Base-by-base conservation (phyloP, 352 stramenopile genomes). In the Phytophthora hybrid region DNA sequence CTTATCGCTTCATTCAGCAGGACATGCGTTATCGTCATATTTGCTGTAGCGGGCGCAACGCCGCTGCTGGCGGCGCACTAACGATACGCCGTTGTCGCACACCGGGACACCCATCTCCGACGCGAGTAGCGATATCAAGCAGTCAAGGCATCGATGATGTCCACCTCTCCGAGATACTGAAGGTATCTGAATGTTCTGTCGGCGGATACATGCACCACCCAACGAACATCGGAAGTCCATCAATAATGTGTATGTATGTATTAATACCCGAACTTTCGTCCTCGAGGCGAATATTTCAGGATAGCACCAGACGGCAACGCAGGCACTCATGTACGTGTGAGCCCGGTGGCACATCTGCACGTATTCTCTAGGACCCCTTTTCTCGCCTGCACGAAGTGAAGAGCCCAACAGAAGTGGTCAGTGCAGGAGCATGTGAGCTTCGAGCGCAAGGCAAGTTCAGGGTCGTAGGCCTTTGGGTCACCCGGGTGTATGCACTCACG, bases 131-230 rank as follows among this genome's bases (percentile, higher is more conserved):
- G 14, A 47, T 47, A 47, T 49, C 41, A 49, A 49, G 47, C 47
- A n/a, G 8, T 54, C 47, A 29, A 29, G 26, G 19, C 10, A 16
- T 4, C n/a, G n/a, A 7, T 54, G 47, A 54, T 54, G 47, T 54
- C 47, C 47, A 54, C 29, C 19, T 54, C 47, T 23, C 26, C 7
- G 47, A 54, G 7, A 54, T 26, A 54, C 47, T 54, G 47, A 54
- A 54, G 47, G 29, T 54, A 54, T 54, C 47, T 54, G 47, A 54
- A 54, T 54, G 19, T 54, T 13, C n/a, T 54, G 47, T 54, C 47
- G 47, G 47, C 47, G 47, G 47, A 29, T 23, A 29, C 26, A 29
- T 29, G 26, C 26, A 29, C 26, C 26, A 5, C 26, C 26, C 26
- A 29, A 29, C 26, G 26, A 29, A 44, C 34, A 44, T 44, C 34